Base-by-base conservation (phyloP, 179 eudicot species). In the Patellifolia procumbens region DNA sequence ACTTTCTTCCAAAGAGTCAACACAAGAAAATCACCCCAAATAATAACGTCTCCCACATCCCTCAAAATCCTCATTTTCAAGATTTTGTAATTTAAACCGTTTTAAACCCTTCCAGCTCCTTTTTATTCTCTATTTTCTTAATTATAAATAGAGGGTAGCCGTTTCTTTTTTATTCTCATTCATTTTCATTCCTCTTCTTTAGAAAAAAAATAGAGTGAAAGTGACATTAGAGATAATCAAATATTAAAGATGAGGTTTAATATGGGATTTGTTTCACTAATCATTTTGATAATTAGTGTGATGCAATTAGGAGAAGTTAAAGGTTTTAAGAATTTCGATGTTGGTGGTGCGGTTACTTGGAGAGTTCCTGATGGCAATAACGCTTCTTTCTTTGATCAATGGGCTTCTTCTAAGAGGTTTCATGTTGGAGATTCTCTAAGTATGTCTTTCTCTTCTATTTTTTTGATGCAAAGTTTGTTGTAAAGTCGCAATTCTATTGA, bases 291-390 rank as follows among this genome's bases (percentile, higher is more conserved):
- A 35, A 42, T 51, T 5, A 59, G 49, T 32, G 29, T n/a, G 7
- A 19, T 64, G 62, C 39, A 71, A 24, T 31, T 53, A 67, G 43
- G 53, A 19, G 76, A 28, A 16, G 83, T 67, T 3, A 26, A 35
- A 24, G 83, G 80, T 31, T 81, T 79, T 15, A 83, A 83, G 81
- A 83, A 76, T 32, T 69, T 83, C 69, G 53, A 62, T 16, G 91
- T 90, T 3, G 95, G 95, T 28, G 91, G 83, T 28, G n/a, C 19
- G 3, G 49, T 52, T 5, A 91, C 82, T 5, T 90, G 95, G 95
- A 78, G 68, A 29, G 78, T 80, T 48, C 95, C 92, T 7, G 34
- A 32, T 16, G 53, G 59, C 9, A 82, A 90, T 39, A 73, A 87
- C 43, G 64, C 89, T 19, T 55, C 70, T 13, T 34, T 84, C 19